Percentiles rank a stretch among this genome's conserved stretches.
phyloP scores from a whole-genome alignment of 2,329 filamentous ascomycete species.

The Colletotrichum sp. region DNA sequence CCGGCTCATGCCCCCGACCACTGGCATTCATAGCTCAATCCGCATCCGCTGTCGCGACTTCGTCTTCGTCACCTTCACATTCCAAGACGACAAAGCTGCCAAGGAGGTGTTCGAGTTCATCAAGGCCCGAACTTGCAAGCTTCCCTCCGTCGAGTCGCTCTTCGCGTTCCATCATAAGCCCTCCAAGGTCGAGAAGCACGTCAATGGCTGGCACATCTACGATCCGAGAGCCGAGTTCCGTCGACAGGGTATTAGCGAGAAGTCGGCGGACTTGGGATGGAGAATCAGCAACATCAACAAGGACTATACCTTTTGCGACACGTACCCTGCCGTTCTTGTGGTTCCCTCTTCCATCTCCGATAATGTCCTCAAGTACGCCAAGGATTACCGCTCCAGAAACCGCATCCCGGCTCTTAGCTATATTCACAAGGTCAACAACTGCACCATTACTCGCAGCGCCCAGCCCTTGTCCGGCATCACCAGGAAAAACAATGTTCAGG shows the following conservation, averaged over 20 bases:
- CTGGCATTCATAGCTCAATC: slow-evolving; percentile 79
- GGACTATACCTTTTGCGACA: slow-evolving; percentile 90
- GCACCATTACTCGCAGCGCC: slow-evolving; percentile 92
- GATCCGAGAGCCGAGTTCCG: slow-evolving; percentile 85
- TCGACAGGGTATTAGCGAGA: slow-evolving; percentile 84
- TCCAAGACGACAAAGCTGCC: slow-evolving; percentile 74
- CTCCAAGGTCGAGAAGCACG: slow-evolving; percentile 71
- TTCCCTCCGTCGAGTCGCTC: slow-evolving; percentile 84
- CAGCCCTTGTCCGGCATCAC: slow-evolving; percentile 89
- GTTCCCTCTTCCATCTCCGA: slow-evolving; percentile 94
- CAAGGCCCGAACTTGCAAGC: slow-evolving; percentile 77
- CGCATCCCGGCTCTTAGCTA: slow-evolving; percentile 92
- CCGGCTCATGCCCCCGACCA: slow-evolving; percentile 72
- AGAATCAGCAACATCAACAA: slow-evolving; percentile 88
- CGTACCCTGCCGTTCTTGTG: slow-evolving; percentile 84
- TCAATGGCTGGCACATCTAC: slow-evolving; percentile 86
- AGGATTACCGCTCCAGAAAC: slow-evolving; percentile 84
- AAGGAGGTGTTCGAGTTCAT: slow-evolving; percentile 90
- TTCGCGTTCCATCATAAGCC: slow-evolving; percentile 90
- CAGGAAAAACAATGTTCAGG: slow-evolving; percentile 90
- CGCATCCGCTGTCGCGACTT: slow-evolving; percentile 92
- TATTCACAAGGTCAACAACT: slow-evolving; percentile 95
- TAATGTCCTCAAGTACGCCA: slow-evolving; percentile 93
- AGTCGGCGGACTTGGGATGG: slow-evolving; percentile 82
- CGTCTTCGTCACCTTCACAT: slow-evolving; percentile 90